Evolutionary conservation across 2,329 filamentous ascomycete genomes (phyloP).

Genomic region (Fusarium multiceps): DNA sequence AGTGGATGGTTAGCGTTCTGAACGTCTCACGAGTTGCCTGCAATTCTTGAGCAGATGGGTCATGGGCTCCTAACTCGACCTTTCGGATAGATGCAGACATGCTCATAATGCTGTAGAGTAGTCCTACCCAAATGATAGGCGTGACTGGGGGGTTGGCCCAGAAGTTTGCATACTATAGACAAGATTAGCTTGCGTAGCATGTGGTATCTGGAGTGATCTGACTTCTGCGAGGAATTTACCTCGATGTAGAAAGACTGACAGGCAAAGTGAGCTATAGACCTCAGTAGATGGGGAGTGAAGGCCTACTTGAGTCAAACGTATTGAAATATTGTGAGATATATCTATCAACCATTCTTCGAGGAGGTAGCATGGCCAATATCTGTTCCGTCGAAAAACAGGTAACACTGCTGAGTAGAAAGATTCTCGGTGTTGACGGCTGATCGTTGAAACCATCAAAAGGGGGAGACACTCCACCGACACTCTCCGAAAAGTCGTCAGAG

Average conservation of each 20-base stretch:
- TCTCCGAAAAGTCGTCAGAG: neutral
- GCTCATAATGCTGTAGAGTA: constrained; percentile 16
- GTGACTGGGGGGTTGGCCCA: neutral
- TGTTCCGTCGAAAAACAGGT: constrained; percentile 9
- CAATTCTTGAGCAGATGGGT: neutral
- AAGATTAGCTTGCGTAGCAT: neutral
- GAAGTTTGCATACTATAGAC: constrained; percentile 7
- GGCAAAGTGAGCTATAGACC: neutral
- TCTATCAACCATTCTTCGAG: constrained; percentile 34
- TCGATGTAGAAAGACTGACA: constrained; percentile 9
- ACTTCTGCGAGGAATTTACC: constrained; percentile 18
- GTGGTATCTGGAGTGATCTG: neutral
- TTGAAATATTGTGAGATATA: constrained; percentile 37
- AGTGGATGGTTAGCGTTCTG: constrained; percentile 33
- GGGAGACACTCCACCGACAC: neutral
- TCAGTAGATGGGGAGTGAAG: neutral
- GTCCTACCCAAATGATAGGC: constrained; percentile 18
- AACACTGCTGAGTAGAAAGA: constrained; percentile 9
- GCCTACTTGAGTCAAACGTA: constrained; percentile 22
- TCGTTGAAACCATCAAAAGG: neutral
- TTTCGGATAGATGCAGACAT: constrained; percentile 6
- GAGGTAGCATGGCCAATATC: constrained; percentile 27
- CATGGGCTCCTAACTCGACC: neutral
- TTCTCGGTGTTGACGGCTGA: neutral
- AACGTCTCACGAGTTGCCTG: constrained; percentile 20